Evolutionary conservation across 345 rosid species (phyloP), one percentile per base, ranked within the genome.

Genomic region (Stellera chamaejasme): DNA sequence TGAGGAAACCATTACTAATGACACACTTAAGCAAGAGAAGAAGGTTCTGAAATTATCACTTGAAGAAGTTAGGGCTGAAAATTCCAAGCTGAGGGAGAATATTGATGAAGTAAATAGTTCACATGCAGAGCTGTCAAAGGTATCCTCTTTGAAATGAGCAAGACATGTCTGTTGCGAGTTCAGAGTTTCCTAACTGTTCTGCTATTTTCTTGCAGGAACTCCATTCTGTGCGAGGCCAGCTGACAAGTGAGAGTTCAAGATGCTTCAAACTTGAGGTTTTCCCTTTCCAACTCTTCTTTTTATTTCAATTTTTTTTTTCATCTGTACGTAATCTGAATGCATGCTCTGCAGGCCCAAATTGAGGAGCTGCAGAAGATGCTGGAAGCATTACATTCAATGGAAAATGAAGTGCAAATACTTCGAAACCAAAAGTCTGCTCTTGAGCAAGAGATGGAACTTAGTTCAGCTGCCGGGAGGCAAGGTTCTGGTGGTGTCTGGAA

Each of bases 251-350:
- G 80, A 85, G 96, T 73, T 93, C 97, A 71, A 83, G 99, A 87
- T 93, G 96, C 88, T 87, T 85, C 58, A 93, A 89, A 72, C 80
- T 89, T 56, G 99, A 93, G 99, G 99, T 93, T 63, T 19, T 50
- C 11, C 52, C 42, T 10, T 47, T 28, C 61, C 49, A 14, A 13
- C 48, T 27, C 15, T 59, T 59, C 62, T 28, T 60, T 39, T 41
- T 0, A 42, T 60, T 54, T 32, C 9, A 19, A 26, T 57, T n/a
- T 56, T 14, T 3, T 19, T 53, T 32, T 10, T 16, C 2, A 9
- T 32, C 9, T 5, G 7, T 32, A 32, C 5, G 9, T 16, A 45
- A 45, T 45, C 25, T 44, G 47, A 61, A 32, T 45, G 3, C 58
- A 28, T 52, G 43, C 39, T 56, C 65, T 64, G 41, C 75, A 93